These are phyloP conservation scores for Gnomoniopsis smithogilvyi DNA, from an alignment of 2,329 filamentous ascomycete genomes.

Conservation along the genomic window DNA sequence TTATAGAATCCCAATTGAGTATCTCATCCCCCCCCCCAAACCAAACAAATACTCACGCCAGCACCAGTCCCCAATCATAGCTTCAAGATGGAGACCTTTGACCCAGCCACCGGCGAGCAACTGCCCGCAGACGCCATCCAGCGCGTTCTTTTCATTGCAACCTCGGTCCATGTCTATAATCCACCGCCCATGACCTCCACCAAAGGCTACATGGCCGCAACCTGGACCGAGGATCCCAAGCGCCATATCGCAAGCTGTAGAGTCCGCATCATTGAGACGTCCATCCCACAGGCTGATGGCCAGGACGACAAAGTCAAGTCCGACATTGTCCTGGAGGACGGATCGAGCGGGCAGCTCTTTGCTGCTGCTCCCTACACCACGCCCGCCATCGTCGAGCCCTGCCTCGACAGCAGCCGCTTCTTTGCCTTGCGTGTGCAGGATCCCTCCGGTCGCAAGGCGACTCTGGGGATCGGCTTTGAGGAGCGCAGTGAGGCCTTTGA, in stretches of 20 bases:
- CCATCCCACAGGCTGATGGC: conserved; percentile 41
- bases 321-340: conserved; percentile 77
- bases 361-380: conserved; percentile 77
- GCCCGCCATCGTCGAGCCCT: conserved; percentile 67
- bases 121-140: conserved; percentile 77
- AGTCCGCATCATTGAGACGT: conserved; percentile 74
- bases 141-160: conserved; percentile 75
- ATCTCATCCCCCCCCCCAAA: not conserved
- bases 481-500: conserved; percentile 84
- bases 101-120: conserved; percentile 67
- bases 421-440: conserved; percentile 81
- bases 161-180: conserved; percentile 78
- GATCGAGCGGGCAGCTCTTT: conserved; percentile 70
- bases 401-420: conserved; percentile 76
- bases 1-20: not conserved
- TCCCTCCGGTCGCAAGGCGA: conserved; percentile 70
- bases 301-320: conserved; percentile 59
- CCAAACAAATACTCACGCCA: not conserved
- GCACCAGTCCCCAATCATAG: not conserved
- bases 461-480: conserved; percentile 83
- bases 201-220: conserved; percentile 73
- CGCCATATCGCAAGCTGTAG: conserved; percentile 84
- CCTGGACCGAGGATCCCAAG: conserved; percentile 70
- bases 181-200: conserved; percentile 77
- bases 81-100: conserved; percentile 56